Evolutionary conservation across 192 early-diverging fungal genomes (phyloP), one percentile per base, ranked within the genome.

Genomic region (Oehlia diaphana): DNA sequence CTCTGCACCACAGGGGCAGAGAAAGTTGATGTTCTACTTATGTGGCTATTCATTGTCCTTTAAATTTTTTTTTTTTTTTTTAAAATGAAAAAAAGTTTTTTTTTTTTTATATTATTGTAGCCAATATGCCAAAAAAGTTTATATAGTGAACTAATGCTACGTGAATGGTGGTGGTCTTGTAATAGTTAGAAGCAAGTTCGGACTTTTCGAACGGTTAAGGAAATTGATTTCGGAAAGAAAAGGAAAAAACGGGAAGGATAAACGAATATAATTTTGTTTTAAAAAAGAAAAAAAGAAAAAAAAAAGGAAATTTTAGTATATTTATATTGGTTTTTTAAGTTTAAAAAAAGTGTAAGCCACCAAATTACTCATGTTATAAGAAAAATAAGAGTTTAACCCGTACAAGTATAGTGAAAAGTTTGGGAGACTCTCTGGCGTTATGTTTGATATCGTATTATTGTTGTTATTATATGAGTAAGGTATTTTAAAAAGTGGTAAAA

Each of bases 1-100:
- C 76, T 78, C 76, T 78, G 76, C 10, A 78, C 76, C 76, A 78
- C 76, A 28, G 76, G 76, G 65, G 65, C 76, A 78, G 76, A 78
- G 63, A 78, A 61, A 21, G 44, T 50, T 39, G 63, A 5, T 33
- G 26, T 74, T 61, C 21, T 62, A 19, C 50, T 39, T 70, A 39
- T 39, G 42, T 16, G 21, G 19, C 42, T 70, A 70, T 39, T 37
- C 68, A 70, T 70, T 70, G 68, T 70, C 68, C 68, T 70, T 70
- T 31, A 31, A n/a, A 39, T 39, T 69, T 70, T 42, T 70, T 70
- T 39, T 68, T 26, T 13, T 68, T 39, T 70, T 39, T 70, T 39
- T 9, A 70, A 70, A n/a, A 31, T 13, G 9, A 70, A 23, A 70
- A 70, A 39, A 21, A 1, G 0, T 37, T 70, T 19, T 70, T 9